Evolutionary conservation across 2,329 filamentous ascomycete species (phyloP), one percentile per base, ranked within the genome.

Genomic region (Fusarium abutilonis): DNA sequence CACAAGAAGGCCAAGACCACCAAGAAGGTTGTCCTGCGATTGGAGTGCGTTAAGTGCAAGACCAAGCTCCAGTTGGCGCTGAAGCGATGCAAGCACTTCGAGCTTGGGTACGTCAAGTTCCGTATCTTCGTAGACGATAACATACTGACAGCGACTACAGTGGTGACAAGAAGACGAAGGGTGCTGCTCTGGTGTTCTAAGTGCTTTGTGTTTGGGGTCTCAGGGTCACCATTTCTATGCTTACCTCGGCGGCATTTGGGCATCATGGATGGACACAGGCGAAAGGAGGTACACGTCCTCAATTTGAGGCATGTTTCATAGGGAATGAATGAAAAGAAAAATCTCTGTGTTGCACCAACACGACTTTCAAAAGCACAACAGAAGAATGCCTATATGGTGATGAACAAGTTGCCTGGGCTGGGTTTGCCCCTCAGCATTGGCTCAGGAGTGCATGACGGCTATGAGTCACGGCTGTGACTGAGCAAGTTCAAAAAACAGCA

Each of bases 101-200:
- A 99, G 87, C 86, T 99, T 78, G 95, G 93, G 92, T 96, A 93
- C 70, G 92, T 88, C 48, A 56, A 50, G 14, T 26, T 35, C 29
- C 41, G 21, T 10, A 21, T 63, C 39, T 38, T 8, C 2, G 6
- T 6, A 15, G 4, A 4, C 5, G 26, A 28, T 7, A 9, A n/a
- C 17, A 70, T 75, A 68, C 80, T 85, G 78, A 85, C 75, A 45
- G 55, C 58, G 62, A 66, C 54, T 72, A 75, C 74, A 96, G 95
- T 89, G 95, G 95, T 89, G 95, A 99, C 90, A 99, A 99, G 93
- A 99, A 99, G 92, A 99, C 95, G 77, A 99, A 99, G 93, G 95
- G 95, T 90, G 95, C 95, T 76, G 95, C 95, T 83, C 89, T 99
- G 78, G 95, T 99, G 77, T 99, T 99, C 89, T 99, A 97, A 89